Evolutionary conservation across 78 protist genomes (phyloP), one percentile per base, ranked within the genome.

Genomic region (Capsaspora owczarzaki): DNA sequence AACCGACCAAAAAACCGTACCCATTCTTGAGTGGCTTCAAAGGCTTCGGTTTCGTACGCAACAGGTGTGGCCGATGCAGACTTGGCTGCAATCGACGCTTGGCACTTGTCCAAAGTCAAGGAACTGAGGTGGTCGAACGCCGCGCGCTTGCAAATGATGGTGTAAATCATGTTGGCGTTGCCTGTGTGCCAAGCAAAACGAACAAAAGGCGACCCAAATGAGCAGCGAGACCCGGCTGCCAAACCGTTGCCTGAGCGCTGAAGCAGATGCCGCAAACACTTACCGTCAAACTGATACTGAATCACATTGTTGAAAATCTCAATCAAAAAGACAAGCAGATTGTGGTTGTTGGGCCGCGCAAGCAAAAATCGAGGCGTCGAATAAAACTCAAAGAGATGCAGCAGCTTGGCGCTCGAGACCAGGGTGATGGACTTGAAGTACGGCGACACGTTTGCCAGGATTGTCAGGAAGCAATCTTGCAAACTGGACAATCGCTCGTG

Each of bases 261-360:
- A n/a, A n/a, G n/a, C n/a, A n/a, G n/a, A n/a, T n/a, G n/a, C n/a
- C n/a, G n/a, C n/a, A n/a, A n/a, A n/a, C n/a, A n/a, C 66, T 66
- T 78, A 14, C 88, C 91, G 27, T 84, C 85, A 61, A 84, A 87
- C 76, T 87, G 88, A 61, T 87, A 87, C 33, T 87, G 91, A 37
- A 87, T 72, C 40, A 83, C 0, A 38, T 80, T 83, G 80, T 60
- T 79, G 38, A 87, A 51, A 41, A n/a, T 8, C 41, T 83, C 84
- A 33, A 83, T 60, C 44, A 87, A 43, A 25, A 38, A 81, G 51
- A 20, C 38, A 38, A 82, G 1, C 51, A 42, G 53, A 0, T 37
- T 3, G 35, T 12, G 77, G 61, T 78, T 75, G 2, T 27, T 22
- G 40, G 23, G 72, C 33, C 76, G 2, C 53, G 61, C 27, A 6